Base-by-base conservation (phyloP, 352 stramenopile genomes). In the Peronospora belbahrii region DNA sequence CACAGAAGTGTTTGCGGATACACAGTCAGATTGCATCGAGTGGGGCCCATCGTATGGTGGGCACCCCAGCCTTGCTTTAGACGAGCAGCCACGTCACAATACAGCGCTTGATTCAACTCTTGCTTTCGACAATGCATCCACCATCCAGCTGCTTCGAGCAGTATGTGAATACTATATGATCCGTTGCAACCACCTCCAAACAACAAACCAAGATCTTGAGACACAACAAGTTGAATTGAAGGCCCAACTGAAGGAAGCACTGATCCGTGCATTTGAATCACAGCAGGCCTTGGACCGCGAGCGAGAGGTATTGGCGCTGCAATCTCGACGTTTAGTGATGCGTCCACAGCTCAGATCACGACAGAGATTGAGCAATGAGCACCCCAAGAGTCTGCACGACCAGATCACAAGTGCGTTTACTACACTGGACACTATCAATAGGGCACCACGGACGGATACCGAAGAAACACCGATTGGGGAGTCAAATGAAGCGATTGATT, bases 161-260 rank as follows among this genome's bases (percentile, higher is more conserved):
- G 52, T 46, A 8, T 62, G 58, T 20, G 55, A 68, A 22, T 53
- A 42, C 37, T 63, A 69, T 41, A 63, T 68, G 47, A 22, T 10
- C 18, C 46, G 55, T 11, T 56, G 59, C 27, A 37, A 61, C 4
- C 40, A 46, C 6, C 55, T 69, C 28, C 28, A 43, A 24, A 40
- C 48, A 17, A 44, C 32, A 7, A 65, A 65, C 34, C 6, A 25
- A 8, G 23, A 35, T 31, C 41, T 73, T 6, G 17, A 33, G 10
- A 44, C 14, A 0, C 38, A 62, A 24, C 22, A 64, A 1, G 43
- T 54, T 13, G 34, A 42, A 23, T 19, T 67, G 8, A 57, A 65
- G 38, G 31, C 18, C 1, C 36, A 64, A 31, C 37, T 73, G 37
- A 56, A 55, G 15, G 27, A 49, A 41, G 38, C 59, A n/a, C 42